These are phyloP conservation scores for Candida nitratophila DNA, from an alignment of 805 yeast species.

Conservation along the genomic window DNA sequence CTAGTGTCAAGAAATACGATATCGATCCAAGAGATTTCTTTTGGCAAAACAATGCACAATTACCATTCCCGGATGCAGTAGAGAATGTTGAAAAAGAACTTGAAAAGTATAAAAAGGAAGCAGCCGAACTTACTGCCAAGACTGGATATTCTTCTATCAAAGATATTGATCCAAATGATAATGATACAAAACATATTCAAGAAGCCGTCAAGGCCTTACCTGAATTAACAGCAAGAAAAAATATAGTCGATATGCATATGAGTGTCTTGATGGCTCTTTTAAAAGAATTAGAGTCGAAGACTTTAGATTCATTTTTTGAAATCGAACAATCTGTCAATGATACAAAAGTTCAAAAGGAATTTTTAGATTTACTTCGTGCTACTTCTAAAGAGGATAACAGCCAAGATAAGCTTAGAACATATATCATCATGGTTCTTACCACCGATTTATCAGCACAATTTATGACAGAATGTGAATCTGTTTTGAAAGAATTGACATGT, in stretches of 20 bases:
- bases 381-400: conserved; percentile 49
- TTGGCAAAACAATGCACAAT: conserved; percentile 76
- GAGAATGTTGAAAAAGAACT: conserved; percentile 88
- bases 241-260: conserved; percentile 93
- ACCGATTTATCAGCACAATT: conserved; percentile 41
- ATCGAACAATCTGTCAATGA: conserved; percentile 79
- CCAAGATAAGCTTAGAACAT: conserved; percentile 80
- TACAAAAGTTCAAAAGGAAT: conserved; percentile 51
- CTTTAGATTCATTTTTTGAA: conserved; percentile 86
- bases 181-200: conserved; percentile 62
- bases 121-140: conserved; percentile 73
- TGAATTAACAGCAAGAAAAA: conserved; percentile 81
- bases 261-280: conserved; percentile 81
- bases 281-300: conserved; percentile 77
- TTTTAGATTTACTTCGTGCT: conserved; percentile 48
- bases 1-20: conserved; percentile 60
- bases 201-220: conserved; percentile 91
- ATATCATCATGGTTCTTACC: conserved; percentile 63
- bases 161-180: conserved; percentile 62
- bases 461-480: conserved; percentile 53
- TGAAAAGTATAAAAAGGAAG: conserved; percentile 76
- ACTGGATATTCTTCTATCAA: conserved; percentile 67
- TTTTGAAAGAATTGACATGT: conserved; percentile 47
- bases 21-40: conserved; percentile 91
- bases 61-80: conserved; percentile 98